phyloP scores from a whole-genome alignment of 2,329 filamentous ascomycete species.

The Trichoderma gracile region DNA sequence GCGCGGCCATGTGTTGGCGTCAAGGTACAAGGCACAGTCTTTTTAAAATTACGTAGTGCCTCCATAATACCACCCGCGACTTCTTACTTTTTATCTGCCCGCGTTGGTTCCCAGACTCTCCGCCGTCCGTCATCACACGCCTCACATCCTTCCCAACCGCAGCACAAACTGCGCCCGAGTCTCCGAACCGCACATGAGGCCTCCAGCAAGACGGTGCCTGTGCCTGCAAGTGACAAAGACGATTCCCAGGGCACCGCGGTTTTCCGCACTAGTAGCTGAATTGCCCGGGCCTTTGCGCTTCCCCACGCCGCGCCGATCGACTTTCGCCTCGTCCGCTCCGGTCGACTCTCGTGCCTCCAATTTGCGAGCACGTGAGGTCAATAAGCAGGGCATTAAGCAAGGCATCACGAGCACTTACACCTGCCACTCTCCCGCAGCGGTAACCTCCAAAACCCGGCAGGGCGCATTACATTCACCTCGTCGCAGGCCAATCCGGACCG shows the following conservation, averaged over 20 bases:
- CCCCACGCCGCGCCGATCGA: conserved; percentile 6
- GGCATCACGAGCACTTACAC: neutral
- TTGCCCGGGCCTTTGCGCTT: neutral
- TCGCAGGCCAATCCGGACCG: conserved; percentile 1
- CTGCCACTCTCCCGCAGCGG: neutral
- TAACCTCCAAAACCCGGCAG: neutral
- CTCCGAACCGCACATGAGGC: conserved; percentile 20
- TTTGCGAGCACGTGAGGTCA: conserved; percentile 8
- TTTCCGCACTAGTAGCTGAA: neutral
- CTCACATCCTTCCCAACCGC: neutral
- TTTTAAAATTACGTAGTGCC: neutral
- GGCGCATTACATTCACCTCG: neutral
- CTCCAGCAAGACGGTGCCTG: conserved; percentile 16
- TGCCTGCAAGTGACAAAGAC: conserved; percentile 3
- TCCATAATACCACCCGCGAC: neutral
- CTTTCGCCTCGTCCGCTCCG: neutral
- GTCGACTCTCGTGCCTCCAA: neutral
- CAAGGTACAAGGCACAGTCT: neutral
- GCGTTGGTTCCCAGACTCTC: neutral
- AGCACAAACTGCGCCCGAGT: neutral
- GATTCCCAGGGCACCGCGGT: neutral
- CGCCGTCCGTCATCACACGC: neutral
- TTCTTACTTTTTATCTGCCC: neutral
- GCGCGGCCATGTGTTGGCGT: neutral
- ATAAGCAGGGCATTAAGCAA: conserved; percentile 4